phyloP scores from a whole-genome alignment of 148 eudicot genomes.

The Silene conica region DNA sequence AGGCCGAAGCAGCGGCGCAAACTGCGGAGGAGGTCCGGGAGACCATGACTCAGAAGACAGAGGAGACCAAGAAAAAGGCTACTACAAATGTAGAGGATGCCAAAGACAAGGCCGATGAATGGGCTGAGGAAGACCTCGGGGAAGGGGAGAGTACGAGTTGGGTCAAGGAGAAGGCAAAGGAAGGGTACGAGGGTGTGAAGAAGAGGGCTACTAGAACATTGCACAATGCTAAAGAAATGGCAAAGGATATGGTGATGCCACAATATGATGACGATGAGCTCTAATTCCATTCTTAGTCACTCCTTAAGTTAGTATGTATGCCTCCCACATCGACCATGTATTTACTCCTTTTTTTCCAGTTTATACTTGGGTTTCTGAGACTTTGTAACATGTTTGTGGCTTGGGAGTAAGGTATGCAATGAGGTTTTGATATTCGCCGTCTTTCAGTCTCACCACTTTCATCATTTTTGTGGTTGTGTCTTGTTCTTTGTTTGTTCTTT shows the following conservation, averaged over 20 bases:
- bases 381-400: too few species aligned
- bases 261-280: slow-evolving; percentile 22
- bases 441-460: too few species aligned
- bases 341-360: too few species aligned
- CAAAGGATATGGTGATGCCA: slow-evolving; percentile 6
- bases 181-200: slow-evolving; percentile 26
- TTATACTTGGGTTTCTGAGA: too few species aligned
- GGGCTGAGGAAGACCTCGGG: background rate
- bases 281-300: background rate
- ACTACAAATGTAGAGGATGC: too few species aligned
- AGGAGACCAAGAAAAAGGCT: slow-evolving; percentile 13
- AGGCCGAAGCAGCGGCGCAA: background rate
- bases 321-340: too few species aligned
- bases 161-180: slow-evolving; percentile 24
- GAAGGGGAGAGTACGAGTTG: slow-evolving; percentile 11
- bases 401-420: too few species aligned
- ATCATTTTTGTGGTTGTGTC: too few species aligned
- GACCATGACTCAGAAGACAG: slow-evolving; percentile 4
- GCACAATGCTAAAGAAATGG: slow-evolving; percentile 25
- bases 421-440: too few species aligned
- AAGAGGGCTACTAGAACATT: slow-evolving; percentile 22
- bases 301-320: too few species aligned
- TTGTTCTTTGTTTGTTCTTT: too few species aligned
- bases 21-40: slow-evolving; percentile 19
- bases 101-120: slow-evolving; percentile 1